phyloP scores from a whole-genome alignment of 202 grass and related monocot genomes.

The Digitaria exilis region DNA sequence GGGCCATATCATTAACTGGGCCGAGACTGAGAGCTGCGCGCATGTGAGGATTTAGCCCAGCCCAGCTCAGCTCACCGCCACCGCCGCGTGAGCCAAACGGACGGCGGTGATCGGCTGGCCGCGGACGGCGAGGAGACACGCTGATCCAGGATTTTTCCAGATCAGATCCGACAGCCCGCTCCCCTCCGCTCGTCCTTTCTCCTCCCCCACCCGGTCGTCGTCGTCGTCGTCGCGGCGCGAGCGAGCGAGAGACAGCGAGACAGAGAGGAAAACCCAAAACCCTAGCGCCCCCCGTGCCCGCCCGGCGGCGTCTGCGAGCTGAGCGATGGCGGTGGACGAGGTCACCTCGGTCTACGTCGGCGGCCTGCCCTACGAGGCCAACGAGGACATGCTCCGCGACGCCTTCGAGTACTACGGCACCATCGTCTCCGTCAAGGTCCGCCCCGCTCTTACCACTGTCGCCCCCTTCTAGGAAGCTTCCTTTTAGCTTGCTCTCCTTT shows the following conservation, averaged over 20 bases:
- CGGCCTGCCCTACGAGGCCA: constrained; percentile 78
- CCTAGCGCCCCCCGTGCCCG: constrained; percentile 21
- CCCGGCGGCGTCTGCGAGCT: constrained; percentile 14
- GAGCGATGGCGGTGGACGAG: constrained; percentile 73
- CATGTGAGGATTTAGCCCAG: not conserved
- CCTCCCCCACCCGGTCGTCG: constrained; percentile 5
- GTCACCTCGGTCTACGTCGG: constrained; percentile 88
- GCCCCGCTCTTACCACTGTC: not conserved
- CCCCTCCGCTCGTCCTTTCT: not conserved
- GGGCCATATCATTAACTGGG: not conserved
- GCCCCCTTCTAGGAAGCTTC: not conserved
- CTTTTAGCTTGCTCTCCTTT: too few relatives aligned
- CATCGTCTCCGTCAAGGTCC: constrained; percentile 78
- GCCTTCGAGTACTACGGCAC: constrained; percentile 72
- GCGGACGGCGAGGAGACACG: not conserved
- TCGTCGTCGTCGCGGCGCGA: constrained; percentile 16
- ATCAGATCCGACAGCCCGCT: constrained; percentile 38
- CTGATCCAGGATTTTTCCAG: constrained; percentile 11
- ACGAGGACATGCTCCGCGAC: constrained; percentile 64
- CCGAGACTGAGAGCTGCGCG: not conserved
- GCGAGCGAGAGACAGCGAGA: not conserved
- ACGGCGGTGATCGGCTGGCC: constrained; percentile 1
- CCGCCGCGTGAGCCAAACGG: not conserved
- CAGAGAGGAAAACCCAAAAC: constrained; percentile 45
- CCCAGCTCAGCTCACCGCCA: not conserved